These are phyloP conservation scores for Boletus coffeatus DNA, from an alignment of 1,284 basidiomycete species.

Conservation along the genomic window DNA sequence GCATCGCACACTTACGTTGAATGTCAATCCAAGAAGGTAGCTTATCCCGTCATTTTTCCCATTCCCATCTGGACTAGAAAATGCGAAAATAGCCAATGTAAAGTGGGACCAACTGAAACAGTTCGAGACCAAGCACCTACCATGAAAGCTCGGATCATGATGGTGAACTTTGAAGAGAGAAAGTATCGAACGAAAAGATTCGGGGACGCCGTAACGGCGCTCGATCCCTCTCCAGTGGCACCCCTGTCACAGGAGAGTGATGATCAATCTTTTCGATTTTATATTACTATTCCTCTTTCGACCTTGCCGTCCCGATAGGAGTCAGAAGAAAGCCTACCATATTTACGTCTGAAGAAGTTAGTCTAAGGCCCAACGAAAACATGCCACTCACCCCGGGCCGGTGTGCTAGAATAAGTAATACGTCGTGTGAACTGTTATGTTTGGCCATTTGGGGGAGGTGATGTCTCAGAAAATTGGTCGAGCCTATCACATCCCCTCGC, in stretches of 20 bases:
- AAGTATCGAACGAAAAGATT: conserved; percentile 69
- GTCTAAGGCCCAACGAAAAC: not conserved
- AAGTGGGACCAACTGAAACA: conserved; percentile 40
- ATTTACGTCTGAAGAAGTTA: not conserved
- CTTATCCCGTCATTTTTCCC: not conserved
- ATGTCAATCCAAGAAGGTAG: conserved; percentile 38
- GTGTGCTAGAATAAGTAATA: not conserved
- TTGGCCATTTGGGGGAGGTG: not conserved
- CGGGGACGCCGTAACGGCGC: conserved; percentile 70
- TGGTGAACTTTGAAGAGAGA: conserved; percentile 76
- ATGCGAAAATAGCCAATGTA: not conserved
- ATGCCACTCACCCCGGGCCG: not conserved
- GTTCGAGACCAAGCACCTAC: conserved; percentile 74
- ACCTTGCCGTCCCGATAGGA: not conserved
- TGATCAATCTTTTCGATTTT: not conserved
- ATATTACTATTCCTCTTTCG: not conserved
- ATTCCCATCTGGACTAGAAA: not conserved
- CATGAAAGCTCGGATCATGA: conserved; percentile 94
- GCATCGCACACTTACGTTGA: conserved; percentile 83
- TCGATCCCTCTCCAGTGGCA: not conserved
- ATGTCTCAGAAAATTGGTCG: not conserved
- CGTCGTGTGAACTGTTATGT: not conserved
- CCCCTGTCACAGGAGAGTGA: not conserved
- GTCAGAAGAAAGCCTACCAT: not conserved
- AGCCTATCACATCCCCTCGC: not conserved